Base-by-base conservation (phyloP, 257 asterid species). In the Solanum lycopersicoides region DNA sequence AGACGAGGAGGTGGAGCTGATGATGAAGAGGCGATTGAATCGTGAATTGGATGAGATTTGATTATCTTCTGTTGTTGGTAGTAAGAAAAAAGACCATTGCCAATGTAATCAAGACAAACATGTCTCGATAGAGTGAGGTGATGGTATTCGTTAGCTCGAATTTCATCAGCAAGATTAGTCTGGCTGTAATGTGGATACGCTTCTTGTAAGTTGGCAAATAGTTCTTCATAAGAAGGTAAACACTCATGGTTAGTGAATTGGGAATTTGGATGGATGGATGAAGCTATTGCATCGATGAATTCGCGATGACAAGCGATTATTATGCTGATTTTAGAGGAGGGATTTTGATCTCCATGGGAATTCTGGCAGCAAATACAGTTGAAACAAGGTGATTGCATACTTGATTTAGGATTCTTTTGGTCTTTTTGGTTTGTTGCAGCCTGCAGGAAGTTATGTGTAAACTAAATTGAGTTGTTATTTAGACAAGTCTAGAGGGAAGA, bases 241-340 rank as follows among this genome's bases (percentile, higher is more conserved):
- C 96, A 91, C 56, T 96, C 99, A 88, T 93, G 99, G 83, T 96
- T 95, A 44, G 98, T 96, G 90, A 95, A 95, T 7, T 56, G 84
- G 50, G 92, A 53, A 91, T 86, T 87, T 32, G 94, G 91, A 9
- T 89, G 93, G 83, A 94, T 80, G 25, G 97, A 89, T 28, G 95
- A 89, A 68, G 87, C 83, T 6, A 92, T 85, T 79, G 96, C 91
- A 12, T 92, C 53, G 44, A 72, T 25, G 89, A 94, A 94, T 28
- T 92, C 88, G 4, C 59, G 88, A 37, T 91, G 93, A 56, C 92
- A 90, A 59, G 59, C 35, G 82, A 41, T 2, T 92, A 50, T 80
- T 80, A 20, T 80, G 44, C 68, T 11, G 85, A 50, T 50, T 50
- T 50, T 80, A 4, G 85, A 47, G 68, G 39, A 3, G 68, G 25